Evolutionary conservation across 805 yeast species (phyloP), one percentile per base, ranked within the genome.

Genomic region (Cyberlindnera mrakii): DNA sequence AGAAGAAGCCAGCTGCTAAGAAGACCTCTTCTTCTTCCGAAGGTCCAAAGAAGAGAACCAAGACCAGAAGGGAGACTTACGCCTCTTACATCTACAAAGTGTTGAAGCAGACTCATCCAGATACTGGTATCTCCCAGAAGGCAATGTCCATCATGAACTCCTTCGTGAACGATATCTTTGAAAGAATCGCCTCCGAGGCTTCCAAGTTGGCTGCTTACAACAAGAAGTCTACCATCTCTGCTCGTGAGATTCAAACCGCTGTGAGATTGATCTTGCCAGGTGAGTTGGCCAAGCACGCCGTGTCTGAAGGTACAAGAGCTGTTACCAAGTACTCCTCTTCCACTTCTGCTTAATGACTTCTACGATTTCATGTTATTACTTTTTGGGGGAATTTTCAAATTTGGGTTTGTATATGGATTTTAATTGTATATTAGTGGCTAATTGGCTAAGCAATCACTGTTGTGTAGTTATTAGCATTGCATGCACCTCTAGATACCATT

Each of bases 131-230:
- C 68, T 90, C 97, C 59, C 95, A 89, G 74, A 86, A 87, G 68
- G 96, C 97, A 54, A 90, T 91, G 96, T 88, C 96, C 54, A 91
- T 91, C 70, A 82, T 90, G 91, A 91, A 91, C 85, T 90, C 96
- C 37, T 91, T 91, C 60, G 97, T 91, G 60, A 90, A 89, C 75
- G 97, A 91, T 74, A 88, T 90, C 67, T 91, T 90, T 67, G 97
- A 90, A 78, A 90, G 98, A 79, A 85, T 91, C 62, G 97, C 97
- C 60, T 73, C 91, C 62, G 97, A 90, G 77, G 96, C 97, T 62
- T 90, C 97, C 57, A 91, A 90, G 76, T 82, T 91, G 63, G 97
- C 97, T 73, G 96, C 96, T 65, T 90, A 90, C 85, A 90, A 90
- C 86, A 89, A 89, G 80, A 90, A 89, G 76, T 87, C 96, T 48